Evolutionary conservation across 2,329 filamentous ascomycete genomes (phyloP).

Genomic region (Trichoderma pleuroti): DNA sequence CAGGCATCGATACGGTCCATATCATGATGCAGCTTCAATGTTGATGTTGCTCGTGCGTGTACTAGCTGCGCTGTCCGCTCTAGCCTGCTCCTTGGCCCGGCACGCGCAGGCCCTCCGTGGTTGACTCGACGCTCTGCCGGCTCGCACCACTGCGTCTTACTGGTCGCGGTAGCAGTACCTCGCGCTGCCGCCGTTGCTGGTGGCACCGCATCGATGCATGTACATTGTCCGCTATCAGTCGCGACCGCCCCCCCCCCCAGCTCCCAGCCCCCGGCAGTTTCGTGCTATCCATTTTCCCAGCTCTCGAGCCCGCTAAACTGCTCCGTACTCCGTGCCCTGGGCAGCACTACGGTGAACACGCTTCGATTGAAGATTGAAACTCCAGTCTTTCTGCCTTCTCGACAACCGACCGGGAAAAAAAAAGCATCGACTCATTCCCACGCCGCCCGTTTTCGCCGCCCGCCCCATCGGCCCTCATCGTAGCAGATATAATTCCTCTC

Average conservation of each 20-base stretch:
- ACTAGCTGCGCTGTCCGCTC: neutral
- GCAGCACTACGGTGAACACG: conserved; percentile 15
- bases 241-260: neutral
- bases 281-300: conserved; percentile 1
- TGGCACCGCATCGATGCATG: neutral
- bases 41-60: neutral
- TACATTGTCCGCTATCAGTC: neutral
- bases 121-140: neutral
- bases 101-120: neutral
- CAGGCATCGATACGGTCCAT: no score
- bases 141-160: neutral
- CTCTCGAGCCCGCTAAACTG: neutral
- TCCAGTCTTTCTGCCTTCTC: conserved; percentile 9
- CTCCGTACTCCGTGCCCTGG: conserved; percentile 14
- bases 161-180: neutral
- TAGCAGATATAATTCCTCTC: neutral
- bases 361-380: conserved; percentile 8
- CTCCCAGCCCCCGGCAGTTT: conserved; percentile 5
- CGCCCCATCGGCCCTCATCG: neutral
- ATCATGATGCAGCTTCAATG: no score
- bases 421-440: conserved; percentile 3
- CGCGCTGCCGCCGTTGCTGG: neutral
- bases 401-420: conserved; percentile 7
- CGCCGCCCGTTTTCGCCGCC: conserved; percentile 4
- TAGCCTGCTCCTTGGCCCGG: neutral